A percentile compares a stretch with the other conserved stretches of the same genome.
Evolutionary conservation across 2,329 filamentous ascomycete species (phyloP).

Genomic region (Orbilia ellipsospora): DNA sequence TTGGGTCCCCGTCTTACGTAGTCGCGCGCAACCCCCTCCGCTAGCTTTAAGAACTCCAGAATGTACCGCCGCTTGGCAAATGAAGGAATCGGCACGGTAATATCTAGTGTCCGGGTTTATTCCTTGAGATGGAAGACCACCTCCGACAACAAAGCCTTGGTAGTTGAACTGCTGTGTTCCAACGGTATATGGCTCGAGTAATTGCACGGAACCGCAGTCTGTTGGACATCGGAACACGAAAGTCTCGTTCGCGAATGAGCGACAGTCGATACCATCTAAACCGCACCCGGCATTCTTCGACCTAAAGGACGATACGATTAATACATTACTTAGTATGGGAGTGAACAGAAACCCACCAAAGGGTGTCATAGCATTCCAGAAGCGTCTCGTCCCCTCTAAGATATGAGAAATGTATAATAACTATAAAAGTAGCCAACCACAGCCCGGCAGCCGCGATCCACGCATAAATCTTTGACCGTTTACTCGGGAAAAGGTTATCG

Average conservation of each 20-base stretch:
- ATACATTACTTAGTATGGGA: too few relatives aligned
- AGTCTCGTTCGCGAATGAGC: constrained; percentile 76
- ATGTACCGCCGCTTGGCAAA: constrained; percentile 86
- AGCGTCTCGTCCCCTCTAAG: constrained; percentile 67
- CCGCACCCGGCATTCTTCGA: constrained; percentile 75
- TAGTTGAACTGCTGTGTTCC: constrained; percentile 76
- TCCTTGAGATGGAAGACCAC: constrained; percentile 64
- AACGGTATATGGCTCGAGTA: constrained; percentile 79
- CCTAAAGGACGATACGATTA: constrained; percentile 33
- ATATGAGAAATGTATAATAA: constrained; percentile 75
- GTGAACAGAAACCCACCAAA: constrained; percentile 68
- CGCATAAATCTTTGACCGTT: constrained; percentile 64
- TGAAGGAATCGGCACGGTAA: constrained; percentile 89
- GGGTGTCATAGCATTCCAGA: constrained; percentile 75
- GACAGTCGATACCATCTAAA: constrained; percentile 77
- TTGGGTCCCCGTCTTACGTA: constrained; percentile 77
- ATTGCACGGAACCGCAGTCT: constrained; percentile 72
- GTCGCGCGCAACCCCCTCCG: constrained; percentile 83
- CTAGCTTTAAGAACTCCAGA: constrained; percentile 78
- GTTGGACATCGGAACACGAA: constrained; percentile 81
- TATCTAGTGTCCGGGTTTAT: constrained; percentile 65
- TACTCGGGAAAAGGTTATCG: constrained; percentile 66
- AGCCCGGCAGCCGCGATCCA: constrained; percentile 71
- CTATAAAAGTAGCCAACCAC: constrained; percentile 76
- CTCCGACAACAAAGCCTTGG: constrained; percentile 74